Conservation (phyloP, 2,329 filamentous ascomycete species). For the Aspergillus pseudotamarii region DNA sequence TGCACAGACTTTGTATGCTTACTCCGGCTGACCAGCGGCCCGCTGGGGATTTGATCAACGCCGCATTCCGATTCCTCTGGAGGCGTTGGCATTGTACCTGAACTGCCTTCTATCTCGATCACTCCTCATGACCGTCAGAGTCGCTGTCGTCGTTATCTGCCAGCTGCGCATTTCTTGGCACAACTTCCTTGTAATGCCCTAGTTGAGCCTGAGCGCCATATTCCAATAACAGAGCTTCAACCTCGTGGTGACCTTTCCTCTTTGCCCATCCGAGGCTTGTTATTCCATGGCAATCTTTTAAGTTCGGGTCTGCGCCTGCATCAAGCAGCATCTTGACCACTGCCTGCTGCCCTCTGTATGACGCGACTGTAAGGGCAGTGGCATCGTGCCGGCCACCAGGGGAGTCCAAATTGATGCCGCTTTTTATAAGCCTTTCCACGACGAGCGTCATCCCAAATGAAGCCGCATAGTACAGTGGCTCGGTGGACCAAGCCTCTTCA, state of each 20-base stretch:
- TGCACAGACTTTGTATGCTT: too few species aligned
- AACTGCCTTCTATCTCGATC: background rate
- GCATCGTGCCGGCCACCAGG: slow-evolving; percentile 10
- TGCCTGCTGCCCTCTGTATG: background rate
- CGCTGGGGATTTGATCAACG: too few species aligned
- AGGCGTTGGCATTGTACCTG: background rate
- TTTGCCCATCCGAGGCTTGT: background rate
- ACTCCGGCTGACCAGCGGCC: too few species aligned
- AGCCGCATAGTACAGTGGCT: background rate
- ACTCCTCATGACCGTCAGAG: background rate
- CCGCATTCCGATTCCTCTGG: background rate
- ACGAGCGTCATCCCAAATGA: background rate
- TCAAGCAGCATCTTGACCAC: background rate
- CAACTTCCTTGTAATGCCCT: background rate
- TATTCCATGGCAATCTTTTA: background rate
- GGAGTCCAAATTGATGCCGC: background rate
- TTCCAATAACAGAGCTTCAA: background rate
- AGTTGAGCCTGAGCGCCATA: background rate
- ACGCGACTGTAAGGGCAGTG: background rate
- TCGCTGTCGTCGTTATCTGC: background rate
- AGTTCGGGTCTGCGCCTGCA: background rate
- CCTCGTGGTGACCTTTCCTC: background rate
- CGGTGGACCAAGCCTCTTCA: background rate
- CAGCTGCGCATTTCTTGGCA: background rate
- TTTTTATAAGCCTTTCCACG: background rate